Conservation (phyloP, 371 early-diverging fungal genomes). For the Syncephalastrum racemosum region DNA sequence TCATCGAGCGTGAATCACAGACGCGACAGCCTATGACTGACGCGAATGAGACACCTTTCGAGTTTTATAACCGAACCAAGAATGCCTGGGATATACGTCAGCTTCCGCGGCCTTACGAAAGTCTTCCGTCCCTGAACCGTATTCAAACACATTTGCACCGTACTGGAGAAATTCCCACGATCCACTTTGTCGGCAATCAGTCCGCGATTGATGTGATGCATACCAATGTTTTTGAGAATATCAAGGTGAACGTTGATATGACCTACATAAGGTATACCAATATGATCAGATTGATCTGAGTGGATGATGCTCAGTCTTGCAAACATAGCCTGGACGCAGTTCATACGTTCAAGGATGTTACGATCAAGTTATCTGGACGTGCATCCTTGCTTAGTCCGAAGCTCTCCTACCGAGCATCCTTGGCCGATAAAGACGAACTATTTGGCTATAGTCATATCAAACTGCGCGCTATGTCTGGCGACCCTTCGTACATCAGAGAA, state of each 20-base stretch:
- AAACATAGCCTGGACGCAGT: constrained; percentile 15
- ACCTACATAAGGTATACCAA: constrained; percentile 15
- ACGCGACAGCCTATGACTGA: constrained; percentile 2
- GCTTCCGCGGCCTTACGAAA: constrained; percentile 13
- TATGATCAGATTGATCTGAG: too few species aligned
- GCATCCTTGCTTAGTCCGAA: constrained; percentile 27
- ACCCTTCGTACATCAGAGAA: constrained; percentile 41
- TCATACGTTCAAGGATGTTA: constrained; percentile 13
- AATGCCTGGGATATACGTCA: constrained; percentile 5
- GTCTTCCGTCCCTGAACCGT: constrained; percentile 15
- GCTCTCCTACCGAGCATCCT: constrained; percentile 27
- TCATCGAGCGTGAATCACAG: constrained; percentile 12
- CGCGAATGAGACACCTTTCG: constrained; percentile 13
- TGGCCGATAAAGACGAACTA: constrained; percentile 2
- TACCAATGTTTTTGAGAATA: constrained; percentile 1
- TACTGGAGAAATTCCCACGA: constrained; percentile 19
- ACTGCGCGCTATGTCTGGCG: constrained; percentile 24
- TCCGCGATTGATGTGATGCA: constrained; percentile 11
- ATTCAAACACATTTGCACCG: constrained; percentile 15
- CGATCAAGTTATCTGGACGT: constrained; percentile 29
- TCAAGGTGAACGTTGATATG: constrained; percentile 9
- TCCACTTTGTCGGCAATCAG: constrained; percentile 15
- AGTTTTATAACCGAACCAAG: constrained; percentile 20
- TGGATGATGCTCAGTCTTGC: not conserved
- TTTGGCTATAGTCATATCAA: constrained; percentile 28